A percentile compares a stretch with the other conserved stretches of the same genome.
Evolutionary conservation across 176 grass and related monocot species (phyloP).

Genomic region (Elaeis guineensis): DNA sequence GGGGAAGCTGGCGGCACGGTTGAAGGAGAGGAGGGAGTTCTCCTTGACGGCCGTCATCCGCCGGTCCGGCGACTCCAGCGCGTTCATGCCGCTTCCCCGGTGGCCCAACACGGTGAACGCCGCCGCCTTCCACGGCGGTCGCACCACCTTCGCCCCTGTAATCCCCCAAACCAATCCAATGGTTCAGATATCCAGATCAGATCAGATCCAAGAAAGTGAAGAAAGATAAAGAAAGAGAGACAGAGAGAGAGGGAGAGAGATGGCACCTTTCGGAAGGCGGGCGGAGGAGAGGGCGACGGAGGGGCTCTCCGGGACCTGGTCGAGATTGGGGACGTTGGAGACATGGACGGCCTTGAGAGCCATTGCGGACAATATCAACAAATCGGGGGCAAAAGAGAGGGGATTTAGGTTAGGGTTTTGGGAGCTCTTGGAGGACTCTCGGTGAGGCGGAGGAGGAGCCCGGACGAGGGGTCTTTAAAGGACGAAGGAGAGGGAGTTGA

Average conservation of each 20-base stretch:
- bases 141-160: not conserved
- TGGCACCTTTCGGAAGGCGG: constrained; percentile 20
- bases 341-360: constrained; percentile 75
- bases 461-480: not conserved
- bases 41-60: constrained; percentile 73
- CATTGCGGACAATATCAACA: constrained; percentile 11
- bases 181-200: too few species aligned
- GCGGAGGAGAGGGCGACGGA: constrained; percentile 26
- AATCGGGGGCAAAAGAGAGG: too few species aligned
- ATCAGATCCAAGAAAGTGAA: too few species aligned
- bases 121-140: constrained; percentile 6
- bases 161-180: not conserved
- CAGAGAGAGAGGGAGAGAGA: too few species aligned
- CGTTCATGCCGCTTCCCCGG: constrained; percentile 97
- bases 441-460: not conserved
- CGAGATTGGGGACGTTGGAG: constrained; percentile 47
- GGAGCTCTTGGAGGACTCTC: too few species aligned
- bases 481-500: not conserved
- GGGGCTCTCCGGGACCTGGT: constrained; percentile 38
- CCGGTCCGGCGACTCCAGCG: constrained; percentile 50
- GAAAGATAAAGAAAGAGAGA: too few species aligned
- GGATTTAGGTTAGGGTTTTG: too few species aligned
- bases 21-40: constrained; percentile 83
- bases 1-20: constrained; percentile 65
- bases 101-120: constrained; percentile 67